These are phyloP conservation scores for Paxillus ammoniavirescens DNA, from an alignment of 768 basidiomycete species.

Conservation along the genomic window DNA sequence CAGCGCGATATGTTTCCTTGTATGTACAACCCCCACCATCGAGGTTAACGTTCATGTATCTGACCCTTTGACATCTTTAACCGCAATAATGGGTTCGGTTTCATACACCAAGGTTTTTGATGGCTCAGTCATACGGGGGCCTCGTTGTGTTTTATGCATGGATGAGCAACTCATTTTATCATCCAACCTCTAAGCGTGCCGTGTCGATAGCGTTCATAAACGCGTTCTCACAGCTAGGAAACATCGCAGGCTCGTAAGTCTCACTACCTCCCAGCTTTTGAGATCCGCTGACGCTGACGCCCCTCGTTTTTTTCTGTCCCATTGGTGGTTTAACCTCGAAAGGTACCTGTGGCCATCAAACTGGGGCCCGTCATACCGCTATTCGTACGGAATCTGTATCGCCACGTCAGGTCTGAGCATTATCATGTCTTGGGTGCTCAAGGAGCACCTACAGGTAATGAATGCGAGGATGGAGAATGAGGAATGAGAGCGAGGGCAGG, in stretches of 20 bases:
- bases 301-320: neutral
- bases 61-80: neutral
- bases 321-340: neutral
- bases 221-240: slow-evolving; percentile 75
- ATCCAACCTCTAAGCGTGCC: slow-evolving; percentile 48
- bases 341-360: slow-evolving; percentile 60
- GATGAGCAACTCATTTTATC: neutral
- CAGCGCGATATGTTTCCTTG: slow-evolving; percentile 61
- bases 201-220: slow-evolving; percentile 74
- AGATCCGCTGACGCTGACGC: neutral
- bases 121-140: slow-evolving; percentile 66
- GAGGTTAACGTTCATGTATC: neutral
- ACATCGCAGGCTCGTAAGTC: slow-evolving; percentile 73
- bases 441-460: slow-evolving; percentile 36
- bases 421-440: slow-evolving; percentile 45
- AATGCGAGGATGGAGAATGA: slow-evolving; percentile 35
- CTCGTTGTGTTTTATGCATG: slow-evolving; percentile 56
- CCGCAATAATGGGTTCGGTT: slow-evolving; percentile 47
- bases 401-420: slow-evolving; percentile 49
- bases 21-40: slow-evolving; percentile 24
- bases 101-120: slow-evolving; percentile 66
- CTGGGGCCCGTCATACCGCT: slow-evolving; percentile 69
- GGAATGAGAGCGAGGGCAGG: slow-evolving; percentile 24
- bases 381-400: slow-evolving; percentile 71
- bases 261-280: slow-evolving; percentile 1